Conservation (phyloP, 176 grass and related monocot species). For the Coix lacrymajobi region DNA sequence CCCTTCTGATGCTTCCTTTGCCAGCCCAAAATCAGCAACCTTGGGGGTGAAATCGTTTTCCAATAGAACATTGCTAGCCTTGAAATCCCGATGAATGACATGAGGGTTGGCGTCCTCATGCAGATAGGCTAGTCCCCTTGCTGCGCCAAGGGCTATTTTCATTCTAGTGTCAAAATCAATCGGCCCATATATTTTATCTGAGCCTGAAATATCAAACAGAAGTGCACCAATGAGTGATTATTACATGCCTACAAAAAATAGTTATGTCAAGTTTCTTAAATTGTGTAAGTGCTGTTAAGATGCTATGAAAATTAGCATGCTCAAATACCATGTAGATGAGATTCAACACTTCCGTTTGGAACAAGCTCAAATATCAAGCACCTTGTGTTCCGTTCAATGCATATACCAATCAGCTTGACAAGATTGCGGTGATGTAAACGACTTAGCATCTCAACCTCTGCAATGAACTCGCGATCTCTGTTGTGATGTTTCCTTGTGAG, state of each 20-base stretch:
- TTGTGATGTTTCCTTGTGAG: constrained; percentile 78
- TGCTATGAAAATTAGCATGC: background rate
- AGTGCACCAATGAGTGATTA: background rate
- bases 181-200: constrained; percentile 59
- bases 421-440: constrained; percentile 97
- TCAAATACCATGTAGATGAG: constrained; percentile 85
- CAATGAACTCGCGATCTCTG: constrained; percentile 81
- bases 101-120: constrained; percentile 92
- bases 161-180: constrained; percentile 77
- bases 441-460: constrained; percentile 95
- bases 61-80: constrained; percentile 85
- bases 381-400: constrained; percentile 65
- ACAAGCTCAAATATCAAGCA: constrained; percentile 94
- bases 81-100: constrained; percentile 96
- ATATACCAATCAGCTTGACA: constrained; percentile 92
- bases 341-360: constrained; percentile 90
- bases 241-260: background rate
- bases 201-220: constrained; percentile 38
- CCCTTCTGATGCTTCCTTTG: constrained; percentile 78
- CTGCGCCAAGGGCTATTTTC: constrained; percentile 84
- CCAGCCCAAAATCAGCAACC: constrained; percentile 91
- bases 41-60: constrained; percentile 89
- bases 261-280: background rate
- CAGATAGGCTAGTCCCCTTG: constrained; percentile 88
- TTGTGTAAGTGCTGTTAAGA: background rate